These are phyloP conservation scores for Phaeotremella fagi DNA, from an alignment of 768 basidiomycete genomes.

Conservation along the genomic window DNA sequence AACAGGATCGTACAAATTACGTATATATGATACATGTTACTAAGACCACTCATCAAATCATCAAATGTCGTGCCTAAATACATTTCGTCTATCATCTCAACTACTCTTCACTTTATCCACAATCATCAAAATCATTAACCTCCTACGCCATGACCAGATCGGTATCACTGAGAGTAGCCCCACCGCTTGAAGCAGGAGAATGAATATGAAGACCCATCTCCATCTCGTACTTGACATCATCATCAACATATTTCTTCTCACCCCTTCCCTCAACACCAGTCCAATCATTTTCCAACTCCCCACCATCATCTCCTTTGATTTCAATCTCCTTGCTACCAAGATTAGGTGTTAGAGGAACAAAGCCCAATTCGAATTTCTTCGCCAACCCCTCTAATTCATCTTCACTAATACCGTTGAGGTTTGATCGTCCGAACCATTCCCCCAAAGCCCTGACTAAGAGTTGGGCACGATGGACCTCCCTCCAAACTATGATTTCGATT, in stretches of 20 bases:
- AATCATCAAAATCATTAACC: not conserved
- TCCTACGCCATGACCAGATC: not conserved
- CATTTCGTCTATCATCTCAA: not conserved
- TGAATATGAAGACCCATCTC: not conserved
- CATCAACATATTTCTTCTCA: not conserved
- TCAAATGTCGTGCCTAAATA: too few species aligned
- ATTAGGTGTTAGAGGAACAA: not conserved
- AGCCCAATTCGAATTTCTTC: conserved; percentile 14
- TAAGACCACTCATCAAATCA: not conserved
- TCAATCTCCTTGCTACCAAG: not conserved
- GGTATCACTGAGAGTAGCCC: not conserved
- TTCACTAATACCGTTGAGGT: conserved; percentile 10
- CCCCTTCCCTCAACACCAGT: conserved; percentile 1
- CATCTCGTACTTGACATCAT: not conserved
- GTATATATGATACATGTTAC: not conserved
- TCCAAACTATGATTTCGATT: conserved; percentile 30
- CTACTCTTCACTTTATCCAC: not conserved
- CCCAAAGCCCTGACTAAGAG: conserved; percentile 26
- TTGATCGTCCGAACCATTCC: conserved; percentile 13
- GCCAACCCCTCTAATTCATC: conserved; percentile 16
- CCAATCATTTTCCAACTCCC: not conserved
- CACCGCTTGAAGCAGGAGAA: not conserved
- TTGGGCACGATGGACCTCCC: conserved; percentile 28
- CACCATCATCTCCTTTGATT: not conserved
- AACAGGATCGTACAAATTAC: not conserved